Base-by-base conservation (phyloP, 371 early-diverging fungal species). In the Entomophthora muscae region DNA sequence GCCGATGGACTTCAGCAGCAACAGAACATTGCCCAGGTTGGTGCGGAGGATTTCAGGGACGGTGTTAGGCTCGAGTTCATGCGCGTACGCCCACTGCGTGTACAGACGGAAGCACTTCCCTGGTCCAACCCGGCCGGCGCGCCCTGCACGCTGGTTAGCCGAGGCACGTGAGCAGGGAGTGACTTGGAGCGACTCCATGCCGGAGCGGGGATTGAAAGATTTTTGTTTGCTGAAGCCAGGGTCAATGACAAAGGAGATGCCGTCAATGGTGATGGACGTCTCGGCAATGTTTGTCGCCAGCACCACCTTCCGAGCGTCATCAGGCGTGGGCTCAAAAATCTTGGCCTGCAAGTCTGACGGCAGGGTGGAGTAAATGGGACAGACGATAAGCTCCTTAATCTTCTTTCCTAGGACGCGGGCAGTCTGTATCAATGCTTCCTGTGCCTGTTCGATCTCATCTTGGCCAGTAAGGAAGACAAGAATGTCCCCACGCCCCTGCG, bases 261-360 rank as follows among this genome's bases (percentile, higher is more conserved):
- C 91, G 69, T 95, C 93, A 61, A 99, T 98, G 0, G 99, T 99
- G 65, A 99, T 88, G 1, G 96, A 95, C 0, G 99, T 98, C 71
- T 99, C 99, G 24, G 99, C 98, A 75, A 99, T 99, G 72, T 99
- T 99, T 26, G 99, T 99, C 3, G 98, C 91, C 29, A 99, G 73
- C 55, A 99, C 95, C n/a, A 98, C 89, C 70, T 98, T 97, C 54
- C 98, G 80, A 0, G 92, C 90, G 0, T 89, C 91, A 42, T 86
- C 85, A 5, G 98, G 96, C 1, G 97, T 91, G 1, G 93, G 91
- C 67, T 95, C 96, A 72, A 97, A 97, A 61, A 98, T 98, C 66
- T 93, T 89, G 60, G 87, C 81, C 74, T 94, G 96, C 76, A 89
- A 78, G 32, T 93, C 95, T 0, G 91, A 84, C 5, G 95, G 97